Percentiles rank a stretch among this genome's conserved stretches.
Conservation (phyloP, 2,329 filamentous ascomycete species). For the Colletotrichum musicola region DNA sequence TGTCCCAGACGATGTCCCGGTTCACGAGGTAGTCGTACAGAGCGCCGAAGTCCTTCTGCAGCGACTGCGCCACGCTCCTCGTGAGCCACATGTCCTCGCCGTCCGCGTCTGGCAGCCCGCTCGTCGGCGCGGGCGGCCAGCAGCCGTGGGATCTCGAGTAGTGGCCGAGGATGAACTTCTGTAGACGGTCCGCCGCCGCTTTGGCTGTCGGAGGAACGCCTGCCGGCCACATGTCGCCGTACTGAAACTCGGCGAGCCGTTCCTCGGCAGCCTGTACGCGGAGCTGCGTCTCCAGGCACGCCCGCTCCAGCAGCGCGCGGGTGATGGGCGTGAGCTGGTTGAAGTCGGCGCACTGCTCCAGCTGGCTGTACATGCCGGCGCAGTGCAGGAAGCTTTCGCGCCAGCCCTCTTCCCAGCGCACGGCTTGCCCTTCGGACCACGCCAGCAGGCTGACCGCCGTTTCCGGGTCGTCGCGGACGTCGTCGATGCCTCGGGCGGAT, state of each 20-base stretch:
- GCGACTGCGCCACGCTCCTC: slow-evolving; percentile 64
- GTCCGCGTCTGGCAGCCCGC: slow-evolving; percentile 44
- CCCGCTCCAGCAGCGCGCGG: slow-evolving; percentile 71
- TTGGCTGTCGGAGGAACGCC: slow-evolving; percentile 57
- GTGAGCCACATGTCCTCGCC: slow-evolving; percentile 70
- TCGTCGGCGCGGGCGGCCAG: slow-evolving; percentile 63
- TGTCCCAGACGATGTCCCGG: slow-evolving; percentile 74
- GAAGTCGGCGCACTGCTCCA: slow-evolving; percentile 69
- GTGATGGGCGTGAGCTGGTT: slow-evolving; percentile 71
- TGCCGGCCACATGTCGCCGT: slow-evolving; percentile 70
- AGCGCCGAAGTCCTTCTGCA: slow-evolving; percentile 76
- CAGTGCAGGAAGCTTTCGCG: slow-evolving; percentile 76
- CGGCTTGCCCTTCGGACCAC: slow-evolving; percentile 73
- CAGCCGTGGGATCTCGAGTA: slow-evolving; percentile 68
- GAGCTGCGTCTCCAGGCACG: slow-evolving; percentile 71
- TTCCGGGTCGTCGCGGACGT: slow-evolving; percentile 71
- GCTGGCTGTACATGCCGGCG: slow-evolving; percentile 70
- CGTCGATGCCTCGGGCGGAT: slow-evolving; percentile 69
- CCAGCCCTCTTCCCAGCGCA: slow-evolving; percentile 76
- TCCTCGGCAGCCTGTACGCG: slow-evolving; percentile 73
- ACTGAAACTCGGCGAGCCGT: slow-evolving; percentile 70
- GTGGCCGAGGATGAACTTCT: slow-evolving; percentile 70
- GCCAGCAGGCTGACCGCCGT: slow-evolving; percentile 72
- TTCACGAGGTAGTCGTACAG: slow-evolving; percentile 80
- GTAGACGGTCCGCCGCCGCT: slow-evolving; percentile 69